Base-by-base conservation (phyloP, 768 basidiomycete genomes). In the Suillus decipiens region DNA sequence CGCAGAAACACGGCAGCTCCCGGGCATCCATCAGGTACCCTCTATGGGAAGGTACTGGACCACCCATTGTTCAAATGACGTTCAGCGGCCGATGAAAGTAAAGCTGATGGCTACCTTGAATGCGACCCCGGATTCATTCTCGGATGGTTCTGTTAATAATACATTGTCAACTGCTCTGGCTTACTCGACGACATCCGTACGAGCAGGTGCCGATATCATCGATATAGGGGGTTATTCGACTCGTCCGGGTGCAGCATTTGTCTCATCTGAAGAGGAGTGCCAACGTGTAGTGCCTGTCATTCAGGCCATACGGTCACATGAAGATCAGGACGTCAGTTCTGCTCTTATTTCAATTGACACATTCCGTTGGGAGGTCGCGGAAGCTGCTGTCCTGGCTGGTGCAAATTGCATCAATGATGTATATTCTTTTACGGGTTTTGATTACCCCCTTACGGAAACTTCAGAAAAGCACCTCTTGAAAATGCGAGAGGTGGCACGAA, bases 161-260 rank as follows among this genome's bases (percentile, higher is more conserved):
- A 81, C 81, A 0, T 66, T 88, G 12, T 67, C 81, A 0, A 72
- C 80, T 11, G 91, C 90, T 0, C 69, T 94, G 17, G 68, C 71
- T 3, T 90, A 89, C 64, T 79, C 81, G 0, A 65, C 70, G 4
- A 58, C 76, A 4, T 81, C 93, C 0, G 78, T 87, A 2, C 64
- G 73, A 0, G 78, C 78, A 1, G 89, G 90, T 1, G 89, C 91
- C 0, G 81, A 86, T 62, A 91, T 99, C 62, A 77, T 99, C 63
- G 97, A 99, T 74, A 82, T 99, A 22, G 96, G 97, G 0, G 97
- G 97, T 0, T 93, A 94, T 76, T 96, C 94, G 0, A 99, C 96
- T 0, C 85, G 95, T 12, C 97, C 96, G 0, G 84, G 87, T 1
- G 90, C 95, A 0, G 81, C 77, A 1, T 85, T 84, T 59, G 86